These are phyloP conservation scores for Metarhizium sp. DNA, from an alignment of 2,329 filamentous ascomycete species.

Conservation along the genomic window DNA sequence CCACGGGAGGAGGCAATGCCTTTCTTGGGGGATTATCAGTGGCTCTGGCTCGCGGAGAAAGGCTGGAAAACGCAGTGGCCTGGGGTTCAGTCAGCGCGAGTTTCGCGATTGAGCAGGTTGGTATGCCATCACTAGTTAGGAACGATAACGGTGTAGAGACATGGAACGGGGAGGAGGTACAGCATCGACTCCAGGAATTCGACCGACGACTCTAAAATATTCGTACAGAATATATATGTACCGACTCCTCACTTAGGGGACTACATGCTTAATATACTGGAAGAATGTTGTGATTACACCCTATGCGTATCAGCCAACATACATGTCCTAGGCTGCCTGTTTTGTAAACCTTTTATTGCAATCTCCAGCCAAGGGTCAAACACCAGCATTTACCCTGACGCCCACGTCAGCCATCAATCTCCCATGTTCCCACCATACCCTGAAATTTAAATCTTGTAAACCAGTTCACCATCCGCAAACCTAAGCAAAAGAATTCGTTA, in stretches of 20 bases:
- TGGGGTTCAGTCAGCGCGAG: slow-evolving; percentile 80
- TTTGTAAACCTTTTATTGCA: no score
- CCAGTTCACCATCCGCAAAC: slow-evolving; percentile 52
- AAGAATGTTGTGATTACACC: not conserved
- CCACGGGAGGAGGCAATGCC: slow-evolving; percentile 87
- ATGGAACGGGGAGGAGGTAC: slow-evolving; percentile 51
- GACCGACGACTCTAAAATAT: slow-evolving; percentile 26
- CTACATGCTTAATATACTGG: not conserved
- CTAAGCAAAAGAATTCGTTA: slow-evolving; percentile 20
- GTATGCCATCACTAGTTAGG: slow-evolving; percentile 54
- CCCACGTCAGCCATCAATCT: not conserved
- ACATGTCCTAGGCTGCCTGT: no score
- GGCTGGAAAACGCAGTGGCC: slow-evolving; percentile 59
- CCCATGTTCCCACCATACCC: not conserved
- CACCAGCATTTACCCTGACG: not conserved
- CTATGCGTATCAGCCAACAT: no score
- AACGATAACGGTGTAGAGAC: slow-evolving; percentile 39
- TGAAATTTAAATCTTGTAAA: slow-evolving; percentile 56
- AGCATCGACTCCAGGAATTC: slow-evolving; percentile 43
- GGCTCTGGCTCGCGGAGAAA: slow-evolving; percentile 48
- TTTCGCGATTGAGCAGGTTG: slow-evolving; percentile 91
- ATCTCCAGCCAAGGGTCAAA: no score
- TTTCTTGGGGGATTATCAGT: slow-evolving; percentile 60
- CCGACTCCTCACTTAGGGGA: not conserved
- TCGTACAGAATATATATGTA: not conserved